These are phyloP conservation scores for Suhomyces coccinellae DNA, from an alignment of 1,139 yeast genomes.

Conservation along the genomic window DNA sequence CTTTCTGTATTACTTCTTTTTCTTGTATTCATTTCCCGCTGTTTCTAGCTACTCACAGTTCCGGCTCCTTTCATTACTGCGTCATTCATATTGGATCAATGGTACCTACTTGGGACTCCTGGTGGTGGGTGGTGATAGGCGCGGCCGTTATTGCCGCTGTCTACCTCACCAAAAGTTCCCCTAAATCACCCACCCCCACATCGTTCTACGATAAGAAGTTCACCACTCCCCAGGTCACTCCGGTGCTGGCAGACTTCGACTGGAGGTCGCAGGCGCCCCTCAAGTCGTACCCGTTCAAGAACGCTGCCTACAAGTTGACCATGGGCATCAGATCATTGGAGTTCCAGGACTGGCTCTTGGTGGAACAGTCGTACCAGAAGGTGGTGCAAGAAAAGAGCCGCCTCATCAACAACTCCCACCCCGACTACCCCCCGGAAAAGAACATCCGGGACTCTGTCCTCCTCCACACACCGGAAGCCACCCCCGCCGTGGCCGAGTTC, in stretches of 20 bases:
- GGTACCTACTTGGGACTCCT: neutral
- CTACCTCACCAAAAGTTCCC: no score
- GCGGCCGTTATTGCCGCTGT: no score
- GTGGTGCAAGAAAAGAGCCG: constrained; percentile 45
- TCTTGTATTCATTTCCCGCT: no score
- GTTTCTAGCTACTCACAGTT: no score
- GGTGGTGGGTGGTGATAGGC: neutral
- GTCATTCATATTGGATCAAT: no score
- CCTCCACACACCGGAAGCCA: constrained; percentile 42
- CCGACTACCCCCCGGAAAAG: constrained; percentile 32
- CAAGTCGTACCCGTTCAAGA: constrained; percentile 54
- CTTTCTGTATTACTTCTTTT: neutral
- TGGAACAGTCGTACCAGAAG: constrained; percentile 62
- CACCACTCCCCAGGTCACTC: constrained; percentile 7
- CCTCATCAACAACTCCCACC: constrained; percentile 41
- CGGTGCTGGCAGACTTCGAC: constrained; percentile 37
- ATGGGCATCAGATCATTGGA: constrained; percentile 63
- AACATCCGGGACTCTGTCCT: constrained; percentile 33
- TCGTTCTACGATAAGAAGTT: constrained; percentile 5
- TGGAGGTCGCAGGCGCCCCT: constrained; percentile 48
- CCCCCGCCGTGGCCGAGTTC: constrained; percentile 55
- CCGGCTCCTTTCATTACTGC: no score
- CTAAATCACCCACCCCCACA: neutral
- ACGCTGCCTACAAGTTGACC: constrained; percentile 61
- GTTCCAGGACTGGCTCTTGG: constrained; percentile 61